phyloP scores from a whole-genome alignment of 2,329 filamentous ascomycete species.

The Emmonsiellopsis sp. region DNA sequence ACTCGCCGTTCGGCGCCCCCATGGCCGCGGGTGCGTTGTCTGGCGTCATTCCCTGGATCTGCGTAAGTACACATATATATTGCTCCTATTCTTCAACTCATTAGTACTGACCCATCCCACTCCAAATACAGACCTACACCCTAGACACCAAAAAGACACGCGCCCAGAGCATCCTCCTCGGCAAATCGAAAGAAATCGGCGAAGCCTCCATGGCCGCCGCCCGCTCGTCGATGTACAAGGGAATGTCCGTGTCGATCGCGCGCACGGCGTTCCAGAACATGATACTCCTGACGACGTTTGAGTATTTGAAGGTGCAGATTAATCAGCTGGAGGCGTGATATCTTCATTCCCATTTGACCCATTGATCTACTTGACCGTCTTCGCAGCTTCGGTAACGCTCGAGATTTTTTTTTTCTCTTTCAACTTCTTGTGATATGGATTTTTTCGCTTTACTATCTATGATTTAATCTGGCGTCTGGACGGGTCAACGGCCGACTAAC shows the following conservation, averaged over 20 bases:
- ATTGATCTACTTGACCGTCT: too few species aligned
- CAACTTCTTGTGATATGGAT: not conserved
- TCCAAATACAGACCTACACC: slow-evolving; percentile 34
- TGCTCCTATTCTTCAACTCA: too few species aligned
- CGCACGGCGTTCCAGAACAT: slow-evolving; percentile 41
- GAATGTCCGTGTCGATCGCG: slow-evolving; percentile 38
- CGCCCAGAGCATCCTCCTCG: slow-evolving; percentile 38
- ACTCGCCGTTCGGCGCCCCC: slow-evolving; percentile 34
- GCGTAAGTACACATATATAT: slow-evolving; percentile 25
- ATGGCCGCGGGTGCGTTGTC: slow-evolving; percentile 39
- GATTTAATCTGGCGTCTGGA: not conserved
- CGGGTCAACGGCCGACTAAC: too few species aligned
- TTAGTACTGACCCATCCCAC: too few species aligned
- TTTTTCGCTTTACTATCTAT: not conserved
- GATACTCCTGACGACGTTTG: slow-evolving; percentile 39
- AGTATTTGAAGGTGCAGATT: slow-evolving; percentile 37
- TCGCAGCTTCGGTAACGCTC: too few species aligned
- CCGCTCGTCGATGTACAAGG: slow-evolving; percentile 39
- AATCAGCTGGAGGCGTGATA: slow-evolving; percentile 25
- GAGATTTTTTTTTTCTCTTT: not conserved
- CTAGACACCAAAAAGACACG: slow-evolving; percentile 42
- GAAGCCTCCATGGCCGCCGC: slow-evolving; percentile 32
- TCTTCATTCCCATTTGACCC: not conserved
- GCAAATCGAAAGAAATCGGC: slow-evolving; percentile 32
- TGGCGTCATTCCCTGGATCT: slow-evolving; percentile 40